These are phyloP conservation scores for Euphorbia corollata DNA, from an alignment of 441 rosid species.

Conservation along the genomic window DNA sequence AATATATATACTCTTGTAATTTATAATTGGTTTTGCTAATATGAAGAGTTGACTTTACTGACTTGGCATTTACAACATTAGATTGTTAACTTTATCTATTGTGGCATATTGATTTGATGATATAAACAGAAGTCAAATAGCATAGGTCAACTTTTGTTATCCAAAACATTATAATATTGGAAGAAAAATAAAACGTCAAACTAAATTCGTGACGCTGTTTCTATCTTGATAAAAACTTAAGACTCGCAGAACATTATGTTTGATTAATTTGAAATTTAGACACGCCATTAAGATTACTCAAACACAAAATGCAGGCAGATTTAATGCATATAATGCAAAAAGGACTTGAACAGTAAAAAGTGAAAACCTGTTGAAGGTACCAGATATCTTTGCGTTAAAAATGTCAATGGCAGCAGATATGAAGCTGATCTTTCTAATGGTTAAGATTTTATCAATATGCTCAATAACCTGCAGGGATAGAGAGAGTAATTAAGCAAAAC, in stretches of 20 bases:
- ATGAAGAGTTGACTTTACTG: neutral
- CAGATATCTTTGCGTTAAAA: constrained; percentile 86
- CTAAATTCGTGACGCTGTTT: neutral
- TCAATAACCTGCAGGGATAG: constrained; percentile 54
- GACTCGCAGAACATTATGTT: too few species aligned
- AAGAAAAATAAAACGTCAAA: neutral
- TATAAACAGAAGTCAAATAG: too few species aligned
- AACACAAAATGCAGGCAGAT: too few species aligned
- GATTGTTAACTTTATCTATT: too few species aligned
- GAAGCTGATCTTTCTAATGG: constrained; percentile 68
- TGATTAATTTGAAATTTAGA: too few species aligned
- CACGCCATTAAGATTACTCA: too few species aligned
- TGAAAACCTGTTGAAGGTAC: constrained; percentile 85
- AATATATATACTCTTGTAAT: too few species aligned
- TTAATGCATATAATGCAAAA: constrained; percentile 16
- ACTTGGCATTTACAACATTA: neutral
- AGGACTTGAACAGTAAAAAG: constrained; percentile 11
- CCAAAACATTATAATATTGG: neutral
- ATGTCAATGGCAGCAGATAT: constrained; percentile 70
- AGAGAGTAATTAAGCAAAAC: constrained; percentile 6
- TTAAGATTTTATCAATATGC: constrained; percentile 69
- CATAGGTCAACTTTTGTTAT: neutral
- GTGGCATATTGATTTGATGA: neutral
- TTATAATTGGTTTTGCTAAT: neutral
- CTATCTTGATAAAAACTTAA: neutral